These are phyloP conservation scores for Claviceps citrina DNA, from an alignment of 2,329 filamentous ascomycete genomes.

Conservation along the genomic window DNA sequence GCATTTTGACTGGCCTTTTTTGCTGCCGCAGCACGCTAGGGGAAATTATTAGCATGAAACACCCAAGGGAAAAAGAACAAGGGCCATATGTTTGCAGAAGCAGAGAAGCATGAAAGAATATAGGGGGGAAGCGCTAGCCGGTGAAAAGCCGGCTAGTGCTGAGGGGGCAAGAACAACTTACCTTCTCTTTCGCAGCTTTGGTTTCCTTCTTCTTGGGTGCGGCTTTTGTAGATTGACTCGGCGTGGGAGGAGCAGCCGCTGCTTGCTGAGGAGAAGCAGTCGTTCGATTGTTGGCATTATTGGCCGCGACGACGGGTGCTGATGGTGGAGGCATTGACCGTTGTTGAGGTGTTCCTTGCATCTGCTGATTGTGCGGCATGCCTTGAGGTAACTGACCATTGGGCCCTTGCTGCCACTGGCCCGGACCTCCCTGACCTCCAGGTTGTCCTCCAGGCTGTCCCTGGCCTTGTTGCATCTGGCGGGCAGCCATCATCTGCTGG, in stretches of 20 bases:
- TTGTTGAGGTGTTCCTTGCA: slow-evolving; percentile 59
- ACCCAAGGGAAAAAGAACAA: background rate
- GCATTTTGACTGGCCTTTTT: slow-evolving; percentile 48
- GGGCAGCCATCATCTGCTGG: slow-evolving; percentile 42
- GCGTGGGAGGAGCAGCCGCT: slow-evolving; percentile 58
- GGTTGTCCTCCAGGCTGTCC: slow-evolving; percentile 19
- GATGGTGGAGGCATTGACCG: slow-evolving; percentile 54
- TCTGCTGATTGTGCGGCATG: slow-evolving; percentile 27
- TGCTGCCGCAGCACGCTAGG: slow-evolving; percentile 31
- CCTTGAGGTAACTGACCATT: slow-evolving; percentile 26
- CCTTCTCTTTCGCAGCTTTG: slow-evolving; percentile 52
- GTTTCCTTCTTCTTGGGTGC: slow-evolving; percentile 64
- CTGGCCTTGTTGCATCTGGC: slow-evolving; percentile 23
- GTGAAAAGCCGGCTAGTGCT: background rate
- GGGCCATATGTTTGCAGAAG: background rate
- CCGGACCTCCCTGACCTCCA: slow-evolving; percentile 16
- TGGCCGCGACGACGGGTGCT: slow-evolving; percentile 32
- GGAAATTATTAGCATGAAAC: background rate
- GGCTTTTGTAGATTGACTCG: slow-evolving; percentile 55
- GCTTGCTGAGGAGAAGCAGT: slow-evolving; percentile 48
- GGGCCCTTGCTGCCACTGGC: slow-evolving; percentile 26
- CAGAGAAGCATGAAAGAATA: background rate
- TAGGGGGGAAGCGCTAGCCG: too few relatives aligned
- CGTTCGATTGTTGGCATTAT: slow-evolving; percentile 37
- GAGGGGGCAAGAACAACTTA: slow-evolving; percentile 23